A percentile compares a stretch with the other conserved stretches of the same genome.
Evolutionary conservation across 306 rosid genomes (phyloP).

Genomic region (Citrullus amarus): DNA sequence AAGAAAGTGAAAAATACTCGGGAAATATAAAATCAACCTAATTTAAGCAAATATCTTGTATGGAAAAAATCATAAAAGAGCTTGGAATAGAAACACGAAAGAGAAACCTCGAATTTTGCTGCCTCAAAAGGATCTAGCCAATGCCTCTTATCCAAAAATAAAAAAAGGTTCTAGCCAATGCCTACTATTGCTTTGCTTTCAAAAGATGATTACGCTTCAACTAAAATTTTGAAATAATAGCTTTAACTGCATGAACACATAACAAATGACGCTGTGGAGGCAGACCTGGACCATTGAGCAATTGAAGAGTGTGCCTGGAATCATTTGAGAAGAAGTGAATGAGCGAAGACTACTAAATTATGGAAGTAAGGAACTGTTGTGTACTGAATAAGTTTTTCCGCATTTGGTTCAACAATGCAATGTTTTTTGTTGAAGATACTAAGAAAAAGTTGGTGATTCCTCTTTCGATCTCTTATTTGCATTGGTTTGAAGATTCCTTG

Average conservation of each 20-base stretch:
- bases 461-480: no score
- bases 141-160: no score
- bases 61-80: no score
- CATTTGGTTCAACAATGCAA: no score
- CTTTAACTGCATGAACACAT: not conserved
- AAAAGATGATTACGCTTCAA: not conserved
- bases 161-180: not conserved
- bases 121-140: not conserved
- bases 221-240: not conserved
- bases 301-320: not conserved
- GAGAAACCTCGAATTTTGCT: not conserved
- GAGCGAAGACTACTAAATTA: no score
- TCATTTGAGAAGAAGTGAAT: not conserved
- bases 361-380: no score
- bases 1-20: not conserved
- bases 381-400: no score
- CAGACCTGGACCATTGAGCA: not conserved
- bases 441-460: no score
- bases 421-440: no score
- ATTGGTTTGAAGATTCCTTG: no score
- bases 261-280: not conserved
- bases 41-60: no score
- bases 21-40: not conserved
- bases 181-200: not conserved
- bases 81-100: no score